Evolutionary conservation across 768 basidiomycete genomes (phyloP), one percentile per base, ranked within the genome.

Genomic region (Glaciozyma antarctica): DNA sequence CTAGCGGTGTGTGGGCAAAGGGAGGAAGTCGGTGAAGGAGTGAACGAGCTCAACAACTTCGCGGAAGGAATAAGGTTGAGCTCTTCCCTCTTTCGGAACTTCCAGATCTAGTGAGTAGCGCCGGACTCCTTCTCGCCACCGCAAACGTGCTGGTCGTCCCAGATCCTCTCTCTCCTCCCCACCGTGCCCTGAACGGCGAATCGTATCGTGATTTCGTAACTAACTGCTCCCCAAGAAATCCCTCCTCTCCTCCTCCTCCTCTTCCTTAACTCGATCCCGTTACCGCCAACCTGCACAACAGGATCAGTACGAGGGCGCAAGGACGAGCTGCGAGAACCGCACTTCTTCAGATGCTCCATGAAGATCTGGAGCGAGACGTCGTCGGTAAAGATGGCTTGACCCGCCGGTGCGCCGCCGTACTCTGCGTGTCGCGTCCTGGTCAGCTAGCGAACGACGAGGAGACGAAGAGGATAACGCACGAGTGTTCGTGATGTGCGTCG

Each of bases 341-440:
- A 56, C 55, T 56, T 56, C 38, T 56, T 56, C 21, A 56, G 13
- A 8, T 19, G 22, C 34, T 56, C 32, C 30, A 55, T 32, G 81
- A 95, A 94, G 62, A 93, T 88, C 77, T 93, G 90, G 78, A 97
- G 82, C 76, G 90, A 95, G 68, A 98, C 93, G 77, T 98, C 94
- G 75, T 97, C 94, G 61, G 94, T 98, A 77, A 97, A 95, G 77
- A 98, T 21, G 91, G 89, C 77, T 91, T 88, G 9, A 91, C 92
- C 3, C 82, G 78, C 19, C 1, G 81, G 81, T 17, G 83, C 81
- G 3, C 84, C 81, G 21, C 90, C 90, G 76, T 93, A 93, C 84
- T 59, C 58, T 59, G 47, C 30, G 32, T 12, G 92, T 68, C 93
- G 90, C 77, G 97, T 94, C 75, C 97, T 93, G 61, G 94, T 95